These are phyloP conservation scores for Immersiporthe knoxdaviesiana DNA, from an alignment of 2,329 filamentous ascomycete genomes.

Conservation along the genomic window DNA sequence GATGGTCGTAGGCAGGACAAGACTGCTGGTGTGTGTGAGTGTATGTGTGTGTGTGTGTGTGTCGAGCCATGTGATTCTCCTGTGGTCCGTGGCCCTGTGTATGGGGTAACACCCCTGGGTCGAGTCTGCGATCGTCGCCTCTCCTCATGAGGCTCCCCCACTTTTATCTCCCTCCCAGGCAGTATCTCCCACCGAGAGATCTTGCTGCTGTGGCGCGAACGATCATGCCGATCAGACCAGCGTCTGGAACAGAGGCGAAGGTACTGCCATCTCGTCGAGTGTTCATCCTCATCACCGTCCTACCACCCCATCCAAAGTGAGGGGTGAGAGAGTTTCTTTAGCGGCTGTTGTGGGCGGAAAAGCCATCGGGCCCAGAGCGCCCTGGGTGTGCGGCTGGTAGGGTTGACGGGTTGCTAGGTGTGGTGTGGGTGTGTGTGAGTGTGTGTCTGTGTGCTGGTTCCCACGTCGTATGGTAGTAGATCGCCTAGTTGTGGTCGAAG, in stretches of 20 bases:
- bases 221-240: neutral
- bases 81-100: neutral
- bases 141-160: neutral
- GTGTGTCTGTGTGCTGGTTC: neutral
- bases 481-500: neutral
- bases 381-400: neutral
- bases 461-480: neutral
- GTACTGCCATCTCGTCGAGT: neutral
- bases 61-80: neutral
- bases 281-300: neutral
- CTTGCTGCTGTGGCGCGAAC: neutral
- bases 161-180: neutral
- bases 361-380: neutral
- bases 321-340: neutral
- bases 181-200: neutral
- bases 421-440: neutral
- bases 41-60: neutral
- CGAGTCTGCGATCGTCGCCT: slow-evolving; percentile 3
- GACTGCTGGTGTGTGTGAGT: neutral
- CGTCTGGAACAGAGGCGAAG: slow-evolving; percentile 1
- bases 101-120: neutral
- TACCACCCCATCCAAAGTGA: neutral
- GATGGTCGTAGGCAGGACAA: neutral
- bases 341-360: neutral
- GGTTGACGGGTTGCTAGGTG: neutral